phyloP scores from a whole-genome alignment of 768 basidiomycete species.

The Lactifluus hygrophoroides region DNA sequence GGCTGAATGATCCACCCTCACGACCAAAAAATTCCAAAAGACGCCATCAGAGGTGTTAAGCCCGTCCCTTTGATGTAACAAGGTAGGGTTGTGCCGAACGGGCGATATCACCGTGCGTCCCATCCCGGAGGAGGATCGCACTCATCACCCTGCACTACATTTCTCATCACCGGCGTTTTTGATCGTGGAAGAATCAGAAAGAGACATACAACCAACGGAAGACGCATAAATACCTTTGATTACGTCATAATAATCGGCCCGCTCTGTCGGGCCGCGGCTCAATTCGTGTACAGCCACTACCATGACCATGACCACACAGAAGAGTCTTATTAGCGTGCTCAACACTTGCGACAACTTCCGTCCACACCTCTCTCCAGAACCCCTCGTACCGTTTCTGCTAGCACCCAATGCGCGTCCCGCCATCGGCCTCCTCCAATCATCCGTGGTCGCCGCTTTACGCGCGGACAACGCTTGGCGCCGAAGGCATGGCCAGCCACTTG shows the following conservation, averaged over 20 bases:
- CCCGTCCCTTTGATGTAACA: constrained; percentile 24
- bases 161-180: constrained; percentile 30
- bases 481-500: constrained; percentile 23
- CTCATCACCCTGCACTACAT: constrained; percentile 22
- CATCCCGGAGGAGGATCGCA: constrained; percentile 19
- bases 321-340: constrained; percentile 51
- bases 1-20: not conserved
- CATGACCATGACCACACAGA: not conserved
- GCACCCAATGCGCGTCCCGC: constrained; percentile 42
- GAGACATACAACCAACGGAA: not conserved
- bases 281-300: too few species aligned
- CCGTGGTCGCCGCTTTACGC: constrained; percentile 45
- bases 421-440: constrained; percentile 52
- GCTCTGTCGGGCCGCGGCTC: too few species aligned
- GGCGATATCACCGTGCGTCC: constrained; percentile 20
- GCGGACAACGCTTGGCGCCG: constrained; percentile 38
- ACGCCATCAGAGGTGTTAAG: constrained; percentile 22
- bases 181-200: constrained; percentile 40
- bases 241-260: not conserved
- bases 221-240: not conserved
- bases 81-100: constrained; percentile 23
- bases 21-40: constrained; percentile 5
- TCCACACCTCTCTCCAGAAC: constrained; percentile 31
- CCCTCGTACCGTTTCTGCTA: constrained; percentile 50
- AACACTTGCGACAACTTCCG: constrained; percentile 66